Evolutionary conservation across 305 asterid species (phyloP).

Genomic region (Fraxinus platypoda): DNA sequence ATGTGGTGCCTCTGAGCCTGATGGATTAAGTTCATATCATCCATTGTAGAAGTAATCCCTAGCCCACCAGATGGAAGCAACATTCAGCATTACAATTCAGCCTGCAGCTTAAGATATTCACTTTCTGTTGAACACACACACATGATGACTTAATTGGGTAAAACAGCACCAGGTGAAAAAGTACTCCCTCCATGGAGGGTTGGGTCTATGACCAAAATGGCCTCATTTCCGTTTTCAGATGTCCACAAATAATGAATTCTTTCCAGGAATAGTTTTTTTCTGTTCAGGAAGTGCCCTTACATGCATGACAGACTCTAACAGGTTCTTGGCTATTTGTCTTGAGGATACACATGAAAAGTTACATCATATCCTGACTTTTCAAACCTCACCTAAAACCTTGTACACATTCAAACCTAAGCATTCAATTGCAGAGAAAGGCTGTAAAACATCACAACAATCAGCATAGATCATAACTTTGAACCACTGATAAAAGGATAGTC

Average conservation of each 20-base stretch:
- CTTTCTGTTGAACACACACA: conserved; percentile 24
- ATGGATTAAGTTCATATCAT: conserved; percentile 91
- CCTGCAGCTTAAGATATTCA: conserved; percentile 19
- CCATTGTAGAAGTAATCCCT: conserved; percentile 88
- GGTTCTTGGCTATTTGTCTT: not conserved
- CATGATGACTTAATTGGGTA: conserved; percentile 17
- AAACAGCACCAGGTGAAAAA: conserved; percentile 8
- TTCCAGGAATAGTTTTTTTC: not conserved
- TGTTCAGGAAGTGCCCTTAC: not conserved
- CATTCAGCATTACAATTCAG: conserved; percentile 82
- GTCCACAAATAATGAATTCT: not conserved
- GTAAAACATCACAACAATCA: not conserved
- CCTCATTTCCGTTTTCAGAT: not conserved
- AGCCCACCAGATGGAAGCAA: conserved; percentile 75
- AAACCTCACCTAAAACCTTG: not conserved
- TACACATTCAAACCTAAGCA: not conserved
- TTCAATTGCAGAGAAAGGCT: not conserved
- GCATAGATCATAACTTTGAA: not conserved
- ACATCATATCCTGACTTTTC: not conserved
- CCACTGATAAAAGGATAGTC: not conserved
- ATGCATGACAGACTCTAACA: not conserved
- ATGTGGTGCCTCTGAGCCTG: conserved; percentile 94
- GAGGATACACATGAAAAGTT: not conserved
- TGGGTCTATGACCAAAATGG: not conserved
- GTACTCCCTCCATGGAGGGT: not conserved